Conservation (phyloP, 148 eudicot species). For the Polygonum maritimum region DNA sequence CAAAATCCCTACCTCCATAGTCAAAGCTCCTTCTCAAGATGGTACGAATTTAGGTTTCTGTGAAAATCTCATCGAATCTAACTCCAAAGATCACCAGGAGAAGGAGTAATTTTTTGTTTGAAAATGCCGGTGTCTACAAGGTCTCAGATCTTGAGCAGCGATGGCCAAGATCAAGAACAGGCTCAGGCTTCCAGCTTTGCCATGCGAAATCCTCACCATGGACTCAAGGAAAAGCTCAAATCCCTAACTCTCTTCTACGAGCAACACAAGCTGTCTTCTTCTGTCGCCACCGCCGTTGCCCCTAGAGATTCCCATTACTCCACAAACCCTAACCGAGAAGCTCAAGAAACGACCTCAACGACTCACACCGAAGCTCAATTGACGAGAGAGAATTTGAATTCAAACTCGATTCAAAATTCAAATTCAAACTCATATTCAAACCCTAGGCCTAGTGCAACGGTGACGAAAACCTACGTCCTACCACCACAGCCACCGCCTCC, state of each 20-base stretch:
- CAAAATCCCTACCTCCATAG: constrained; percentile 8
- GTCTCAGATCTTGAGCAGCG: constrained; percentile 38
- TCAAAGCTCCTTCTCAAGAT: background rate
- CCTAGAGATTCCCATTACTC: background rate
- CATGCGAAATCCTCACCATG: constrained; percentile 69
- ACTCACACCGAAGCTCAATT: constrained; percentile 11
- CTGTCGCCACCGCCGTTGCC: background rate
- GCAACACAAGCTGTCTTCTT: constrained; percentile 57
- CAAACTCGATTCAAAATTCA: background rate
- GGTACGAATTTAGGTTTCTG: background rate
- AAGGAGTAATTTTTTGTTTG: background rate
- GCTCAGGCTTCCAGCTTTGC: constrained; percentile 19
- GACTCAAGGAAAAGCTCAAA: constrained; percentile 76
- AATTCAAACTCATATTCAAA: constrained; percentile 10
- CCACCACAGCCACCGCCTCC: constrained; percentile 26
- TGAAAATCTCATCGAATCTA: constrained; percentile 16
- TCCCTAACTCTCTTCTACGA: constrained; percentile 65
- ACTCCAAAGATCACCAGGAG: background rate
- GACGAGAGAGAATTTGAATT: constrained; percentile 33
- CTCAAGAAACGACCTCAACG: constrained; percentile 8
- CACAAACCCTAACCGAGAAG: constrained; percentile 7
- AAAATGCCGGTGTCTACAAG: constrained; percentile 84
- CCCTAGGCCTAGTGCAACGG: constrained; percentile 26
- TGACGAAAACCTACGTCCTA: constrained; percentile 38
- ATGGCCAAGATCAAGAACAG: constrained; percentile 27